phyloP scores from a whole-genome alignment of 2,329 filamentous ascomycete species.

The Lasiodiplodia citricola region DNA sequence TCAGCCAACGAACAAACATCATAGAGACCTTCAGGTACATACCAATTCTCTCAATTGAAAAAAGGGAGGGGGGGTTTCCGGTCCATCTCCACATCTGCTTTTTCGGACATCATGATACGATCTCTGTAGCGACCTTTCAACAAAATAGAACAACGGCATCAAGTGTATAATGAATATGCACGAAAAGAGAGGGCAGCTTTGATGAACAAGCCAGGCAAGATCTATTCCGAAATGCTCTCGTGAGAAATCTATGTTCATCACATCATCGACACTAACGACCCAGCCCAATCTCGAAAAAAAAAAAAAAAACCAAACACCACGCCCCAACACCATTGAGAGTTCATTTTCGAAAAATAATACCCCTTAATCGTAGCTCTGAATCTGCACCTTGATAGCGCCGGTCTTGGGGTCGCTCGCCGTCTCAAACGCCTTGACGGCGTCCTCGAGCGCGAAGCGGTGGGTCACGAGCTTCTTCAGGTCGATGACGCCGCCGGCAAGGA shows the following conservation, averaged over 20 bases:
- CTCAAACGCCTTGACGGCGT: slow-evolving; percentile 87
- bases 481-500: slow-evolving; percentile 84
- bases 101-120: neutral
- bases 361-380: slow-evolving; percentile 61
- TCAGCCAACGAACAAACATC: neutral
- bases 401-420: slow-evolving; percentile 86
- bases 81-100: too few relatives aligned
- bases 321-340: neutral
- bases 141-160: neutral
- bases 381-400: slow-evolving; percentile 97
- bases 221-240: slow-evolving; percentile 12
- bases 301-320: neutral
- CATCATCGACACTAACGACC: neutral
- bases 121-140: too few relatives aligned
- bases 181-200: neutral
- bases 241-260: slow-evolving; percentile 13
- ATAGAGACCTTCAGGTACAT: slow-evolving; percentile 2
- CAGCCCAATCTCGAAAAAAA: neutral
- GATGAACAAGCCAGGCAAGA: neutral
- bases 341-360: neutral
- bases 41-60: neutral
- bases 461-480: slow-evolving; percentile 84
- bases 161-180: neutral
- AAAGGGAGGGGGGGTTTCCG: too few relatives aligned
- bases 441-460: slow-evolving; percentile 83